Evolutionary conservation across 2,329 filamentous ascomycete species (phyloP), one percentile per base, ranked within the genome.

Genomic region (Pezicula carpinea): DNA sequence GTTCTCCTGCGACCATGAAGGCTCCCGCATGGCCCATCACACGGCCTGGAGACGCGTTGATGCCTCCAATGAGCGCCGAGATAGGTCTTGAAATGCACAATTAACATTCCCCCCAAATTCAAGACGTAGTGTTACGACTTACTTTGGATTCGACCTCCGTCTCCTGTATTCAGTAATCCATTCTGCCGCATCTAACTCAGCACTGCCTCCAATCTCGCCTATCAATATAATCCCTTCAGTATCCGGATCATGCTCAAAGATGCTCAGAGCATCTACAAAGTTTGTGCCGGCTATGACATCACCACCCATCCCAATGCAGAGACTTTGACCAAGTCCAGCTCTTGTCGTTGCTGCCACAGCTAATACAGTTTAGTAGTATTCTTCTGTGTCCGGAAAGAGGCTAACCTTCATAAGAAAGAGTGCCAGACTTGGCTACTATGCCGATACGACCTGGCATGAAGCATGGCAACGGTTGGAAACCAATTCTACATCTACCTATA

Each of bases 21-120:
- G 87, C 87, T 36, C 87, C 87, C 8, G 87, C 85, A 63, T 92
- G 87, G 8, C 87, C 87, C 85, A 91, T 90, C 36, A 89, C 76
- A 18, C 77, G 75, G 13, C 82, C 82, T 14, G 72, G 69, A 5
- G 76, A 75, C n/a, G 83, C 83, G 52, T 79, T 68, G 40, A 82
- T 68, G 4, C 87, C 87, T 23, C 79, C 85, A 22, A 91, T 73
- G 5, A 89, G 70, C 39, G 82, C 87, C 59, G 85, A 81, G 38
- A 91, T 87, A 0, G 87, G 87, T 57, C 81, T 85, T 49, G 23
- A 14, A 7, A 14, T 39, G 23, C 19, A 39, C 49, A 4, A 52
- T 41, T 32, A 35, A 13, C 15, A 4, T 3, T 32, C 39, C 6
- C 5, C 17, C 10, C 13, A 22, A 10, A 3, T 14, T 48, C 18